phyloP scores from a whole-genome alignment of 306 rosid species.

The Parietaria judaica region DNA sequence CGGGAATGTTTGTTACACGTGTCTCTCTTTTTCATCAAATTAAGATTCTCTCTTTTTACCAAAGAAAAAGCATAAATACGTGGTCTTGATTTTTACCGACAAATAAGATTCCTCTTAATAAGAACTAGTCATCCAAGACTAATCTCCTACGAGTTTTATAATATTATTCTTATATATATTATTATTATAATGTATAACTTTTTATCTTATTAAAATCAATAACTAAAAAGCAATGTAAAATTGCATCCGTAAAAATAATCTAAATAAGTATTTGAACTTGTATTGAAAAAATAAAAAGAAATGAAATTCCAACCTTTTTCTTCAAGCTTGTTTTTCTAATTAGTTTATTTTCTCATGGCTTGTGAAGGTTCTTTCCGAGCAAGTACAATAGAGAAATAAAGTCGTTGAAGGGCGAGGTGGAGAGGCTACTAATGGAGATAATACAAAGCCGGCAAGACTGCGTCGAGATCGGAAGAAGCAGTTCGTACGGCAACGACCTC shows the following conservation, averaged over 20 bases:
- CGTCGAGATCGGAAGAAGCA: slow-evolving; percentile 78
- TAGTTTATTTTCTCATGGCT: not conserved
- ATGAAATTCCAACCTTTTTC: slow-evolving; percentile 9
- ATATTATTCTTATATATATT: no score
- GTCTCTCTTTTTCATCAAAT: not conserved
- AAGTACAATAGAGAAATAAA: slow-evolving; percentile 89
- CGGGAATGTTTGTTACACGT: not conserved
- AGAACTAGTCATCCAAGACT: no score
- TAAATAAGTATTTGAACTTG: no score
- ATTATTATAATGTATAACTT: no score
- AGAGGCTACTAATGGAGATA: slow-evolving; percentile 76
- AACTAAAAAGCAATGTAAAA: no score
- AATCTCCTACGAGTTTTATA: no score
- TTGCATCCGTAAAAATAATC: no score
- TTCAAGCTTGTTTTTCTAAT: not conserved
- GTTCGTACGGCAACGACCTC: slow-evolving; percentile 66
- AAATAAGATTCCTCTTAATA: no score
- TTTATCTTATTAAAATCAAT: no score
- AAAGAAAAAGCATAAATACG: not conserved
- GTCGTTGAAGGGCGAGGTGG: slow-evolving; percentile 68
- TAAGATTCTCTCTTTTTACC: not conserved
- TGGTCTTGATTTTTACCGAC: not conserved
- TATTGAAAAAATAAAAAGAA: no score
- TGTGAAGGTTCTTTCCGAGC: slow-evolving; percentile 66
- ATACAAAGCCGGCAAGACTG: slow-evolving; percentile 77